Base-by-base conservation (phyloP, 495 filamentous ascomycete species). In the Penicillium cataractarum region DNA sequence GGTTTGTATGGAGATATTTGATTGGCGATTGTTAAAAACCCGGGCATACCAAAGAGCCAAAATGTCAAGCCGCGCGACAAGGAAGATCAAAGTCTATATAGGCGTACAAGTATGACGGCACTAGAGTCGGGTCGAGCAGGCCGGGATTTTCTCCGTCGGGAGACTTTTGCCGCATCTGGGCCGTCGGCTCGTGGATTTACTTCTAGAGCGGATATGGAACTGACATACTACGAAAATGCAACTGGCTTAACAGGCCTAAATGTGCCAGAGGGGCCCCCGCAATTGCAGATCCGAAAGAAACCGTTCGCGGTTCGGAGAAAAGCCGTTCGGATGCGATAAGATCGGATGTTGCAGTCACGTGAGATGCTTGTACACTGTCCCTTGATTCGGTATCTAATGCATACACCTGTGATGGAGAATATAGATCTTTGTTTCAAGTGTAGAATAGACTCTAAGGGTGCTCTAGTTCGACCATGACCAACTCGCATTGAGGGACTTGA, bases 241-340 rank as follows among this genome's bases (percentile, higher is more conserved):
- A 50, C 22, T 50, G 46, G 46, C 24, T 29, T 21, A 12, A 17
- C 24, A 27, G 29, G 4, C 13, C 46, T 33, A 29, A 44, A 62
- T 10, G 29, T 31, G 24, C 27, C 27, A 58, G 24, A 46, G 24
- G 33, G 22, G 22, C 49, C 66, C 55, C 61, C 64, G 59, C 67
- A 55, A 53, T 53, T n/a, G 61, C 58, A 60, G 61, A 67, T 70
- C 65, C 68, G 68, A 70, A 65, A 62, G 46, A 48, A 31, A 42
- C 19, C 22, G 56, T 51, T 53, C 46, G 35, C 54, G 61, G 33
- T 39, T 37, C 49, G 62, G 27, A 39, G 24, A 26, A 5, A 53
- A 46, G 15, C 51, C n/a, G 35, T 58, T 69, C 67, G 68, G 68
- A 70, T 60, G 58, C 56, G 65, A 67, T 64, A 55, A 61, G 67